Percentiles rank a stretch among this genome's conserved stretches.
Evolutionary conservation across 768 basidiomycete species (phyloP).

Genomic region (Chalciporus piperatus): DNA sequence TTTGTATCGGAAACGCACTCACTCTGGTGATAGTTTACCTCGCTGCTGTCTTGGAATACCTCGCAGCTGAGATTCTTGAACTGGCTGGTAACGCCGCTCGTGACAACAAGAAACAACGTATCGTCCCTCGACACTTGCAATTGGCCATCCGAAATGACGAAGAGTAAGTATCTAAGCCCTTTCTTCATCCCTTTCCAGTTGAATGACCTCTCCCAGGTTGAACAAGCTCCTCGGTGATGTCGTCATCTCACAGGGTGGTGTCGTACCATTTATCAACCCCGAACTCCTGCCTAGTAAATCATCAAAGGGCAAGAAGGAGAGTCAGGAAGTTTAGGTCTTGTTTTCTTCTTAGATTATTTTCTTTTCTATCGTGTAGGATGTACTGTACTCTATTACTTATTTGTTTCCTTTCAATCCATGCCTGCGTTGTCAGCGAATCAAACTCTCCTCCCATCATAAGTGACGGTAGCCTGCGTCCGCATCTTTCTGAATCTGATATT

Average conservation of each 20-base stretch:
- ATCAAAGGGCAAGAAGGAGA: conserved; percentile 51
- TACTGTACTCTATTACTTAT: conserved; percentile 34
- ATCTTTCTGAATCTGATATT: not conserved
- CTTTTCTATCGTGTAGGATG: conserved; percentile 24
- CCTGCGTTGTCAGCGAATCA: not conserved
- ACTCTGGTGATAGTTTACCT: conserved; percentile 44
- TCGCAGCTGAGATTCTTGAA: conserved; percentile 63
- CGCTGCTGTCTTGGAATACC: conserved; percentile 59
- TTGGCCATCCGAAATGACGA: conserved; percentile 65
- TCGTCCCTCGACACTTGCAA: conserved; percentile 63
- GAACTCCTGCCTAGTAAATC: conserved; percentile 54
- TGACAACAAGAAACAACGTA: conserved; percentile 59
- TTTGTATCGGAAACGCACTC: not conserved
- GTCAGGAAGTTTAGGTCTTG: conserved; percentile 40
- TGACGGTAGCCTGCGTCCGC: not conserved
- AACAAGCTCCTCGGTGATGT: conserved; percentile 44
- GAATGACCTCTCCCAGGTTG: conserved; percentile 23
- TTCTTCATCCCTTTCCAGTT: not conserved
- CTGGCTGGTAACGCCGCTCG: conserved; percentile 56
- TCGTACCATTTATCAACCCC: conserved; percentile 49
- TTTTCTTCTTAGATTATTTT: conserved; percentile 13
- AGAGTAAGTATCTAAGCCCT: conserved; percentile 31
- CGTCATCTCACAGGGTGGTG: conserved; percentile 64
- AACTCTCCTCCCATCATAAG: not conserved
- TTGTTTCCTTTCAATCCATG: conserved; percentile 9